These are phyloP conservation scores for Glutinoglossum americanum DNA, from an alignment of 495 filamentous ascomycete species.

Conservation along the genomic window DNA sequence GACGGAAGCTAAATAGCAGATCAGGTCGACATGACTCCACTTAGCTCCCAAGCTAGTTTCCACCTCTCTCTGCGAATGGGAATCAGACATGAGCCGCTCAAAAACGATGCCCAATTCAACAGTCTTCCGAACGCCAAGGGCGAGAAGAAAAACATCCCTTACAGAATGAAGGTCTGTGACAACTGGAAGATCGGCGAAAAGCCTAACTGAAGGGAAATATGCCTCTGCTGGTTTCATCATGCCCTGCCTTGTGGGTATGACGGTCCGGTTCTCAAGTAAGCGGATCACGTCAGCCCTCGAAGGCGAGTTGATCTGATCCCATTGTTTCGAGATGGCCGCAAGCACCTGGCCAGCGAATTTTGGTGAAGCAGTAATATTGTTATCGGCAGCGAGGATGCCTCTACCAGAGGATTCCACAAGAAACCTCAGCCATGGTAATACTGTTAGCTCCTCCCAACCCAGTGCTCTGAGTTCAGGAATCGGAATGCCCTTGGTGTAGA, in stretches of 20 bases:
- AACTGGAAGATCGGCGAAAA: conserved; percentile 82
- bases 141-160: conserved; percentile 71
- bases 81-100: conserved; percentile 46
- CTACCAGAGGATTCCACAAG: conserved; percentile 40
- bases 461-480: conserved; percentile 48
- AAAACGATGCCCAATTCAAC: conserved; percentile 89
- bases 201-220: conserved; percentile 78
- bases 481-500: conserved; percentile 41
- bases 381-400: conserved; percentile 21
- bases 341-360: conserved; percentile 63
- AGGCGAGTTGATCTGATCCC: conserved; percentile 47
- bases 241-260: conserved; percentile 79
- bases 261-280: conserved; percentile 39
- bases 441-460: conserved; percentile 61
- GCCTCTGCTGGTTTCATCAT: conserved; percentile 75
- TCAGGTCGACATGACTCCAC: conserved; percentile 87
- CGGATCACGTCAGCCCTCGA: conserved; percentile 42
- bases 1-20: conserved; percentile 81
- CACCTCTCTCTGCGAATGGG: conserved; percentile 21
- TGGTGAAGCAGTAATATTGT: conserved; percentile 46
- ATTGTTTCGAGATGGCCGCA: conserved; percentile 61
- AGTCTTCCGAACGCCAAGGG: conserved; percentile 68
- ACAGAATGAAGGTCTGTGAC: conserved; percentile 50
- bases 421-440: conserved; percentile 66
- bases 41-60: conserved; percentile 17